Base-by-base conservation (phyloP, 2,329 filamentous ascomycete genomes). In the Cladophialophora chaetospira region DNA sequence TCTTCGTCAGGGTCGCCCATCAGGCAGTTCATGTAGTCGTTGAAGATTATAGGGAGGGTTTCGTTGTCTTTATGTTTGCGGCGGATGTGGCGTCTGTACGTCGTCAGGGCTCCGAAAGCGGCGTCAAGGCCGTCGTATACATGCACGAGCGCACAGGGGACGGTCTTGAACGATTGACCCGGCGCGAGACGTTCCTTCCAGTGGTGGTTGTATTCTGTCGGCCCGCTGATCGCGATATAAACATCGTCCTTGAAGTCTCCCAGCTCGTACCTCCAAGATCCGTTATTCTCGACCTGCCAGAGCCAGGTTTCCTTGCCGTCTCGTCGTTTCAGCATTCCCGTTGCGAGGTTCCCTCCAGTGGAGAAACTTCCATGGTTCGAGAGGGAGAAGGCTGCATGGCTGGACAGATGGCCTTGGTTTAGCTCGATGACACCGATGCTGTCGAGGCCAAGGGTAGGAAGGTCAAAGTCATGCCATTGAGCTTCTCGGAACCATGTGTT, bases 1-100 rank as follows among this genome's bases (percentile, higher is more conserved):
- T 67, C 52, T 9, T 72, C 72, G 15, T 71, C 69, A 0, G 68
- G 69, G 51, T 74, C 70, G 1, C 71, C 72, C 71, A 73, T 73
- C 3, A 73, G 63, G 35, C 71, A 74, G 55, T 73, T 74, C 71
- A 73, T 74, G 45, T 72, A 73, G 50, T 74, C 70, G 57, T 74
- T 74, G 64, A 73, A 73, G 19, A 74, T 69, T 29, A 73, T 64
- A 0, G 69, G 66, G 0, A 73, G 46, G 1, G 31, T 43, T 9
- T 65, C 52, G 46, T 71, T 67, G 53, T 73, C 71, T 0, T 23
- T 25, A 44, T 73, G 70, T 1, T 55, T 54, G 2, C 69, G 60
- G 3, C 69, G 61, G 8, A 72, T 70, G 3, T 31, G 55, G 1
- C 71, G 67, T 6, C 71, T 58, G 56, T 73, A 72, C 8, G 59